Evolutionary conservation across 768 basidiomycete genomes (phyloP).

Genomic region (Pleurotus giganteus): DNA sequence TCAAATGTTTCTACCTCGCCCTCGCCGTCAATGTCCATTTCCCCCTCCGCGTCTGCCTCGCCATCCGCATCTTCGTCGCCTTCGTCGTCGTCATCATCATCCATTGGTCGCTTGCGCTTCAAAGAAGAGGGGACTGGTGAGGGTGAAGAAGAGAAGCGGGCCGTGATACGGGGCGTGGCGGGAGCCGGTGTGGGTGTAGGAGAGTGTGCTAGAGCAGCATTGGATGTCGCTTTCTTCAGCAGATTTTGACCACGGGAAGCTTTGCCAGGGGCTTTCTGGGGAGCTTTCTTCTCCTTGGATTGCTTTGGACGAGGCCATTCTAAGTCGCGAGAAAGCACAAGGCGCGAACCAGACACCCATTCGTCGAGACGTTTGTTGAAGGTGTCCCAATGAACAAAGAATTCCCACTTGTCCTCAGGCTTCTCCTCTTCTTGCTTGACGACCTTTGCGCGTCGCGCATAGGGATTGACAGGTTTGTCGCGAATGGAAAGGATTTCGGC

Average conservation of each 20-base stretch:
- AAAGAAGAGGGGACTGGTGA: slow-evolving; percentile 53
- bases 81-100: slow-evolving; percentile 64
- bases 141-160: slow-evolving; percentile 45
- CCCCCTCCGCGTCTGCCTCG: slow-evolving; percentile 63
- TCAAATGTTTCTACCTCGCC: slow-evolving; percentile 72
- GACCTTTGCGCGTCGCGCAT: slow-evolving; percentile 34
- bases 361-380: slow-evolving; percentile 99
- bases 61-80: slow-evolving; percentile 52
- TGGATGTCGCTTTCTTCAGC: slow-evolving; percentile 67
- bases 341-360: slow-evolving; percentile 88
- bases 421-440: slow-evolving; percentile 42
- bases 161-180: slow-evolving; percentile 36
- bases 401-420: slow-evolving; percentile 83
- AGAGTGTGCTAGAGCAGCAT: slow-evolving; percentile 58
- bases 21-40: slow-evolving; percentile 76
- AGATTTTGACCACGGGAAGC: slow-evolving; percentile 57
- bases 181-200: slow-evolving; percentile 61
- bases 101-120: slow-evolving; percentile 64
- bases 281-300: slow-evolving; percentile 52
- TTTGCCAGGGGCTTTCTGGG: slow-evolving; percentile 61
- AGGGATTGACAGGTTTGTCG: slow-evolving; percentile 71
- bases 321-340: slow-evolving; percentile 81
- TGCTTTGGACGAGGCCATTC: slow-evolving; percentile 95
- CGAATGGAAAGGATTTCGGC: slow-evolving; percentile 96
- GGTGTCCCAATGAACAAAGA: slow-evolving; percentile 97